Evolutionary conservation across 2,329 filamentous ascomycete genomes (phyloP), one percentile per base, ranked within the genome.

Genomic region (Microascus cirrosus): DNA sequence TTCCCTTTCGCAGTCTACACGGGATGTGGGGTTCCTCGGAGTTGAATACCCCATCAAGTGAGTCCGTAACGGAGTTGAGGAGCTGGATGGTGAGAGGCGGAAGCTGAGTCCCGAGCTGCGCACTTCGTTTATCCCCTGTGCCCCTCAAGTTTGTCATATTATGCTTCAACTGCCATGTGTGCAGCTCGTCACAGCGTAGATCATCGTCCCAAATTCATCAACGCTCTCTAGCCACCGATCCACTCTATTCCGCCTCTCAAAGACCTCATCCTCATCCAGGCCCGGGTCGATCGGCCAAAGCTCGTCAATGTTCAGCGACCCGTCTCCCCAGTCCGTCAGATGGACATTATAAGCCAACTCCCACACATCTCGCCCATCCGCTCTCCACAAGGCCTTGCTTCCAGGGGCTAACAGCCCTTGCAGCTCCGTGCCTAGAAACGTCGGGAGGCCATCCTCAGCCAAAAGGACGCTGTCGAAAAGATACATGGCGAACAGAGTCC

Each of bases 181-280:
- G 54, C 70, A 74, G 51, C 70, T 72, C 0, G 74, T 76, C 0
- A 79, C 74, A 0, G 75, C 70, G 61, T 77, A 81, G 1, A 82
- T 55, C 75, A 80, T 77, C 22, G 72, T 79, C 1, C 79, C 79
- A 64, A 75, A 82, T 54, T 79, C 78, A 62, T 83, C 80, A 1
- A 79, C 65, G 18, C 66, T 64, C 56, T 77, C 72, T 6, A 82
- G 58, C 80, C 80, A 83, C 20, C 63, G 65, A 32, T 79, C 76
- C 1, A 80, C 71, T 53, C 76, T 70, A 12, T 62, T 59, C 1
- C 67, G 69, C 54, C 71, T 70, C 22, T 65, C 60, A 0, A 60
- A 53, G n/a, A 73, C 57, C 0, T 64, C 66, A 0, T 62, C 58
- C 6, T 71, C 68, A 20, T 67, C 64, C 11, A 72, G 57, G 1